These are phyloP conservation scores for Dalechampia spathulata DNA, from an alignment of 441 rosid species.

Conservation along the genomic window DNA sequence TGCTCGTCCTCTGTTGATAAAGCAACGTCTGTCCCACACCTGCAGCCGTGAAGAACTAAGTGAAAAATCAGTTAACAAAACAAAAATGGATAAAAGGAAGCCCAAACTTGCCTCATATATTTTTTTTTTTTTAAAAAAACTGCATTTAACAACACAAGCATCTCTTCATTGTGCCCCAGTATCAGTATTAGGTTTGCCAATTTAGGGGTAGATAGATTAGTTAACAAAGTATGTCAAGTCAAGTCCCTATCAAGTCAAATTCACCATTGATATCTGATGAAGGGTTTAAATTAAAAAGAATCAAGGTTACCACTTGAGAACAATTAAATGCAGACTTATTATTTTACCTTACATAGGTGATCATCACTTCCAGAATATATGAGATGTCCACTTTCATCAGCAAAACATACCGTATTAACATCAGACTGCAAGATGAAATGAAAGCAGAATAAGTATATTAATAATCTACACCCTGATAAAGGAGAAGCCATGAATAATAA, in stretches of 20 bases:
- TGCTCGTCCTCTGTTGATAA: constrained; percentile 36
- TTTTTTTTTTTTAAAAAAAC: no score
- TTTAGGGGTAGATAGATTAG: no score
- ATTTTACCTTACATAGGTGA: constrained; percentile 46
- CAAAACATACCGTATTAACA: constrained; percentile 70
- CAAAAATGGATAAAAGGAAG: background rate
- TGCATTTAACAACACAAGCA: constrained; percentile 3
- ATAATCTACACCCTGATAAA: background rate
- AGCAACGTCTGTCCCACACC: constrained; percentile 75
- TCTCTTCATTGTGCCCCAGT: background rate
- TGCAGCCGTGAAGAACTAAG: constrained; percentile 11
- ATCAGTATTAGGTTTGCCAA: no score
- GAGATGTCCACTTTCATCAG: constrained; percentile 62
- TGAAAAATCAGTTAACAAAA: constrained; percentile 4
- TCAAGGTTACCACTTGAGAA: background rate
- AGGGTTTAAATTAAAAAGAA: background rate
- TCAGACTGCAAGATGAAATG: constrained; percentile 38
- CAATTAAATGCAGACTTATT: background rate
- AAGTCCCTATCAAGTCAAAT: no score
- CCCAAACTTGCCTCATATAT: constrained; percentile 5
- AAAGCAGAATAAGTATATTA: constrained; percentile 2
- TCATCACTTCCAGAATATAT: constrained; percentile 66
- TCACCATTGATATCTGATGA: constrained; percentile 2
- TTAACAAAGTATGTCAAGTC: no score
- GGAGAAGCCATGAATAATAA: background rate